phyloP scores from a whole-genome alignment of 139 green algal genomes.

The Nannochloris sp. region DNA sequence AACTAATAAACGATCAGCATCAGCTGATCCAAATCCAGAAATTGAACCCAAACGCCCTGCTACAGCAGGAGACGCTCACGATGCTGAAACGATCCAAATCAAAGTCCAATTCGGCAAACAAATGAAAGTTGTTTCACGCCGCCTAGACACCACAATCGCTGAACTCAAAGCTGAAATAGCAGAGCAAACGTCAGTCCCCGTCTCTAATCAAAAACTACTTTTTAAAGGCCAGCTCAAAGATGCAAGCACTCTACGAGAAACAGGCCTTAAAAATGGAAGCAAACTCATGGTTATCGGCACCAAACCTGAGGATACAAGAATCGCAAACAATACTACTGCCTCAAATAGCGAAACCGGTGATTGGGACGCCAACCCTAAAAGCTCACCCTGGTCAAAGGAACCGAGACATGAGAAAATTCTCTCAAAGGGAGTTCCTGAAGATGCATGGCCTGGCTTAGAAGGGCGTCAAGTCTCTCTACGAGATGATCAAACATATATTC shows the following conservation, averaged over 20 bases:
- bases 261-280: background rate
- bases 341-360: background rate
- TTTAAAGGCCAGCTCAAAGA: background rate
- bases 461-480: background rate
- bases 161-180: background rate
- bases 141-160: background rate
- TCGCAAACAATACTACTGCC: background rate
- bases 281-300: conserved; percentile 2
- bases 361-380: background rate
- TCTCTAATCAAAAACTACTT: background rate
- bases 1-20: no score
- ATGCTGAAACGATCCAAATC: background rate
- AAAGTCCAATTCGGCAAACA: background rate
- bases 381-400: background rate
- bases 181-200: background rate
- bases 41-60: background rate
- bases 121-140: background rate
- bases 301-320: background rate
- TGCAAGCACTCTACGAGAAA: background rate
- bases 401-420: background rate
- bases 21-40: no score
- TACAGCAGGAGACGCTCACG: background rate
- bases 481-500: background rate
- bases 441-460: background rate
- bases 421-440: background rate